Evolutionary conservation across 2,329 filamentous ascomycete genomes (phyloP).

Genomic region (Monascus ruber): DNA sequence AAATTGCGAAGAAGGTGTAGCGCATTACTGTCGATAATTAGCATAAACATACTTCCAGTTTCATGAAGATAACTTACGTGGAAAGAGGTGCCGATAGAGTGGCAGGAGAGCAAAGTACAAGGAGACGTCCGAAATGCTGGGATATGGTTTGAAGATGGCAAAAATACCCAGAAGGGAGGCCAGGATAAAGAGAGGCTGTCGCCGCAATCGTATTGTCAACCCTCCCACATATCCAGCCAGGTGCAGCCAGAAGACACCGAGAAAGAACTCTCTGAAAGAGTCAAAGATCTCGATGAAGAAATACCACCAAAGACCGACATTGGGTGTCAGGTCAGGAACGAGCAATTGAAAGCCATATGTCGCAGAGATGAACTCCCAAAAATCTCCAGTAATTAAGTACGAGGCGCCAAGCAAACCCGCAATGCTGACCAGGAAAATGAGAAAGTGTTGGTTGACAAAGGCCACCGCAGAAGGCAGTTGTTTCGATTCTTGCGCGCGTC

Average conservation of each 20-base stretch:
- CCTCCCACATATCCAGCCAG: slow-evolving; percentile 81
- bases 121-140: slow-evolving; percentile 79
- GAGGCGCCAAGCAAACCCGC: slow-evolving; percentile 59
- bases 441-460: slow-evolving; percentile 47
- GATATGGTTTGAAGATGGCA: slow-evolving; percentile 93
- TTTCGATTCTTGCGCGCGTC: slow-evolving; percentile 31
- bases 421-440: slow-evolving; percentile 45
- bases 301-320: slow-evolving; percentile 98
- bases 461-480: slow-evolving; percentile 15
- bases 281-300: slow-evolving; percentile 99
- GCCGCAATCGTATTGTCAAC: slow-evolving; percentile 67
- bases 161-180: slow-evolving; percentile 80
- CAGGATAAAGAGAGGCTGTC: slow-evolving; percentile 77
- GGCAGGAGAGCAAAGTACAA: slow-evolving; percentile 75
- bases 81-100: slow-evolving; percentile 83
- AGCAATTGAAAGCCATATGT: slow-evolving; percentile 91
- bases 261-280: slow-evolving; percentile 91
- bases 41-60: slow-evolving; percentile 2
- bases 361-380: slow-evolving; percentile 76
- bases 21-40: slow-evolving; percentile 57
- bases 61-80: slow-evolving; percentile 41
- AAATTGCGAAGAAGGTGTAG: slow-evolving; percentile 77
- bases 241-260: slow-evolving; percentile 96
- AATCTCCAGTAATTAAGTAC: slow-evolving; percentile 58
- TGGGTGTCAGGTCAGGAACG: slow-evolving; percentile 84